phyloP scores from a whole-genome alignment of 2,329 filamentous ascomycete species.

The Fonsecaea erecta region DNA sequence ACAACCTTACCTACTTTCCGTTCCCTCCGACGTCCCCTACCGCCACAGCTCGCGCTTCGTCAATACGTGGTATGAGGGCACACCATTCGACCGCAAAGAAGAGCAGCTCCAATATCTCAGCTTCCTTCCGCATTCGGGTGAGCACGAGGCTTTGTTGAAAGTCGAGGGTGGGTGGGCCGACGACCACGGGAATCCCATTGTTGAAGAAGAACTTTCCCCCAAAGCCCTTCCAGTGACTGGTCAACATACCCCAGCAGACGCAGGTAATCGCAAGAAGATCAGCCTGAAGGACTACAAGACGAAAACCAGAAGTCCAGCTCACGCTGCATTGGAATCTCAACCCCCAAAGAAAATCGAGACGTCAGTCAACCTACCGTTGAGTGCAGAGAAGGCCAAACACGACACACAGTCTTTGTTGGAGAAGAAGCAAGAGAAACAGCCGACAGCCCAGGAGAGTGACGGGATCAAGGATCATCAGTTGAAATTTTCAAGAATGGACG shows the following conservation, averaged over 20 bases:
- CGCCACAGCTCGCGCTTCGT: conserved; percentile 49
- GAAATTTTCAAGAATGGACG: conserved; percentile 15
- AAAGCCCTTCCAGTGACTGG: conserved; percentile 43
- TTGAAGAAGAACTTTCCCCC: conserved; percentile 48
- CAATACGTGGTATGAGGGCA: conserved; percentile 55
- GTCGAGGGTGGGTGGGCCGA: conserved; percentile 60
- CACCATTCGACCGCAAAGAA: conserved; percentile 61
- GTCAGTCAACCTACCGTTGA: not conserved
- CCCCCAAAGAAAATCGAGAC: conserved; percentile 2
- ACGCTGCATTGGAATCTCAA: conserved; percentile 13
- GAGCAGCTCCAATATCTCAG: conserved; percentile 67
- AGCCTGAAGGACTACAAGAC: conserved; percentile 65
- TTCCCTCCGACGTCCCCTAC: conserved; percentile 54
- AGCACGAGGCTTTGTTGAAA: conserved; percentile 57
- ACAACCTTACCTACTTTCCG: conserved; percentile 53
- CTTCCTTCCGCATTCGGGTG: conserved; percentile 62
- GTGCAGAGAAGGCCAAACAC: not conserved
- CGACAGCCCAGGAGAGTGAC: not conserved
- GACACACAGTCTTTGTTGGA: not conserved
- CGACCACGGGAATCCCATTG: conserved; percentile 50
- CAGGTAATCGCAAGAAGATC: conserved; percentile 63
- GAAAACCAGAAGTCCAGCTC: conserved; percentile 51
- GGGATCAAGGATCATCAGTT: not conserved
- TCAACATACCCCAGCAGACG: conserved; percentile 47
- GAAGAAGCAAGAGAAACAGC: conserved; percentile 11